Evolutionary conservation across 257 asterid species (phyloP).

Genomic region (Solanum bulbocastanum): DNA sequence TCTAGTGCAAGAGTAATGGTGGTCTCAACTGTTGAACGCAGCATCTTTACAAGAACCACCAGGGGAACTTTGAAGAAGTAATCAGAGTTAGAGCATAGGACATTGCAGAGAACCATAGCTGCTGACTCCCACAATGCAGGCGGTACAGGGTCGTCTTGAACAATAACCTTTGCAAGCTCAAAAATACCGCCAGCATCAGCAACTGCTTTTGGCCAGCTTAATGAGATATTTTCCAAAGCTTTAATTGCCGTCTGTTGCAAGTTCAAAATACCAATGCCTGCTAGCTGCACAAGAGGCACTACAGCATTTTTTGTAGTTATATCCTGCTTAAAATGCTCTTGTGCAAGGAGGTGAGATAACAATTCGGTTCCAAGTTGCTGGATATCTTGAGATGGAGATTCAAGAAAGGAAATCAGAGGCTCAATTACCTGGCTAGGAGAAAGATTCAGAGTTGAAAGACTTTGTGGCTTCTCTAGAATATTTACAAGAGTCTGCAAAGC

Average conservation of each 20-base stretch:
- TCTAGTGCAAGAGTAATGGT: constrained; percentile 50
- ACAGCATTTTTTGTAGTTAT: constrained; percentile 65
- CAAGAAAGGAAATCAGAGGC: constrained; percentile 61
- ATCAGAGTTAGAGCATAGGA: constrained; percentile 41
- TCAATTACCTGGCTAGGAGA: constrained; percentile 72
- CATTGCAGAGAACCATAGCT: constrained; percentile 59
- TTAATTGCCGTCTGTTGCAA: constrained; percentile 74
- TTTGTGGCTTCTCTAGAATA: constrained; percentile 79
- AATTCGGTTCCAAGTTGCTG: constrained; percentile 82
- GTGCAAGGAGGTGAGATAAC: constrained; percentile 71
- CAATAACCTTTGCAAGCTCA: constrained; percentile 69
- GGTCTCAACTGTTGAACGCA: constrained; percentile 38
- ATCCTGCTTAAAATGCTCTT: constrained; percentile 77
- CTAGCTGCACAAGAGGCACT: constrained; percentile 77
- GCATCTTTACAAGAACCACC: constrained; percentile 67
- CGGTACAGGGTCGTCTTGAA: constrained; percentile 74
- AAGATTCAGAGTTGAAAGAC: constrained; percentile 52
- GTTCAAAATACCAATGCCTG: constrained; percentile 61
- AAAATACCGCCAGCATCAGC: constrained; percentile 80
- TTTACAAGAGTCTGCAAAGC: constrained; percentile 85
- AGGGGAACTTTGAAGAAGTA: constrained; percentile 52
- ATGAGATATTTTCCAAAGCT: constrained; percentile 63
- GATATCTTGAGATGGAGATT: constrained; percentile 78
- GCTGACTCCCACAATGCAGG: constrained; percentile 68
- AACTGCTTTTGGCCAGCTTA: constrained; percentile 76